A percentile compares a stretch with the other conserved stretches of the same genome.
These are phyloP conservation scores for Colletotrichum brevisporum DNA, from an alignment of 2,329 filamentous ascomycete genomes.

Conservation along the genomic window DNA sequence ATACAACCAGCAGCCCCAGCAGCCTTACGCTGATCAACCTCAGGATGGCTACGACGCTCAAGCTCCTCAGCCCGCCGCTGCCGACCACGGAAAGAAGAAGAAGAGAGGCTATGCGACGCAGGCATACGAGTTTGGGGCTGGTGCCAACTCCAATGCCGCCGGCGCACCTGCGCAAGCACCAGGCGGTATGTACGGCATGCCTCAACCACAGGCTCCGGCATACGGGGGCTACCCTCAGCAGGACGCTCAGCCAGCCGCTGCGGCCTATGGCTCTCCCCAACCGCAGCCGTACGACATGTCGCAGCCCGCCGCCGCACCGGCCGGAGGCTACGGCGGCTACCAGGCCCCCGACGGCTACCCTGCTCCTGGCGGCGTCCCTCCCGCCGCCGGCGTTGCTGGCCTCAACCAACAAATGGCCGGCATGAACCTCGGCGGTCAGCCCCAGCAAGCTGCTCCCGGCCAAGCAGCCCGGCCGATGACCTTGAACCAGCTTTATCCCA, in stretches of 20 bases:
- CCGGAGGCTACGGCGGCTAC: slow-evolving; percentile 71
- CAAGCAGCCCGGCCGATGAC: slow-evolving; percentile 60
- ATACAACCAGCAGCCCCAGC: slow-evolving; percentile 58
- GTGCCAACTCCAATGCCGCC: slow-evolving; percentile 77
- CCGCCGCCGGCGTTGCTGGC: slow-evolving; percentile 71
- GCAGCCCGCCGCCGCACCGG: slow-evolving; percentile 55
- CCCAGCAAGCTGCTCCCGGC: slow-evolving; percentile 59
- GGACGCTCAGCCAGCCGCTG: slow-evolving; percentile 56
- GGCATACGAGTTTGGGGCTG: slow-evolving; percentile 92
- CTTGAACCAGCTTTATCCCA: slow-evolving; percentile 92
- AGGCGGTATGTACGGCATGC: slow-evolving; percentile 63
- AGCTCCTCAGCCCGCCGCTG: slow-evolving; percentile 49
- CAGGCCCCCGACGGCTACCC: slow-evolving; percentile 79
- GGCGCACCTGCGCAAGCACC: slow-evolving; percentile 57
- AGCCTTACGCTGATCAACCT: slow-evolving; percentile 58
- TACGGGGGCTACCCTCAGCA: slow-evolving; percentile 74
- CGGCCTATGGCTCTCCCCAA: slow-evolving; percentile 59
- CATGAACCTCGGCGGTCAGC: slow-evolving; percentile 80
- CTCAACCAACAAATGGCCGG: slow-evolving; percentile 89
- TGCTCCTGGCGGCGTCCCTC: slow-evolving; percentile 59
- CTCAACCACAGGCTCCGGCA: slow-evolving; percentile 58
- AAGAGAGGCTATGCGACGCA: slow-evolving; percentile 95
- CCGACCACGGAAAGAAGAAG: slow-evolving; percentile 79
- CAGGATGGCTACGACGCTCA: slow-evolving; percentile 52
- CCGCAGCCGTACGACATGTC: slow-evolving; percentile 57